Base-by-base conservation (phyloP, 805 yeast species). In the Naumovozyma castellii region DNA sequence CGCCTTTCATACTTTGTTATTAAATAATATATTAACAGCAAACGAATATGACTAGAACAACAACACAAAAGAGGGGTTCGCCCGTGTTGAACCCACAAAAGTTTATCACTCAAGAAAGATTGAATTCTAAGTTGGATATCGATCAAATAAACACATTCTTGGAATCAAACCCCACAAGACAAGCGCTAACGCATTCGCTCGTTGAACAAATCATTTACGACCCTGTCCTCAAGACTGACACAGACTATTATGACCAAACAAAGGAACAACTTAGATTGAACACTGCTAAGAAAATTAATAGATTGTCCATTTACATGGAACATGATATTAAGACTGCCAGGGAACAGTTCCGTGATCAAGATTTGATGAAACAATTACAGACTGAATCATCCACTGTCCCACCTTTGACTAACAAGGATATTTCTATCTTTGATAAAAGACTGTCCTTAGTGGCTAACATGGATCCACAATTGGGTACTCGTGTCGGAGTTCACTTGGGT, bases 401-500 rank as follows among this genome's bases (percentile, higher is more conserved):
- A 15, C 46, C 50, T 17, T 40, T 59, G 27, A 43, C 48, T 3
- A 56, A 53, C 25, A 38, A 54, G 28, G 59, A 59, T 38, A 43
- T 51, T 14, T 49, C 53, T 8, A 56, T 59, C 13, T 79, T 80
- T 57, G 75, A 74, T 56, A 70, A 73, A 49, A 67, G 88, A 53
- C 64, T 80, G 44, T 71, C 77, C 25, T 48, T 79, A 41, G 60
- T 80, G 22, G 76, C 78, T 14, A 67, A 79, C 34, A 71, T 79
- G 45, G 97, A 90, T 60, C 94, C 95, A 14, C 80, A 79, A 49
- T 66, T 83, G 34, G 76, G 78, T 38, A 87, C 95, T 25, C 75
- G 97, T 52, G 62, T 84, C 37, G 95, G 95, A 32, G 87, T 88
- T 41, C 94, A 88, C 66, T 69, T 81, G 48, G 96, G 95, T 3